phyloP scores from a whole-genome alignment of 495 filamentous ascomycete species.

The Aspergillus ellipticus region DNA sequence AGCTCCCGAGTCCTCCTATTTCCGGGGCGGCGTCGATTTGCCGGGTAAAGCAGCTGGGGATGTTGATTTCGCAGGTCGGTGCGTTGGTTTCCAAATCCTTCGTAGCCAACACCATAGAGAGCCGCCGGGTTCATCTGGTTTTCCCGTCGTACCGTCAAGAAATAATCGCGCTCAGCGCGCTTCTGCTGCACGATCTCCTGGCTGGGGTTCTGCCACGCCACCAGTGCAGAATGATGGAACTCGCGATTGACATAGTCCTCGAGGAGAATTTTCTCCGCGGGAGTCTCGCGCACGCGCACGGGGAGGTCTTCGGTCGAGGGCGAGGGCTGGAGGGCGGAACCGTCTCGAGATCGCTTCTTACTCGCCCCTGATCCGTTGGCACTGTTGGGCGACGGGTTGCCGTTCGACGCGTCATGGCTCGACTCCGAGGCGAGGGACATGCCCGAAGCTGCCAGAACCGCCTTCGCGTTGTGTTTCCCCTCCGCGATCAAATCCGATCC shows the following conservation, averaged over 20 bases:
- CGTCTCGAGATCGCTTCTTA: conserved; percentile 59
- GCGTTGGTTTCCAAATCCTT: conserved; percentile 80
- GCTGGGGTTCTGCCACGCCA: conserved; percentile 39
- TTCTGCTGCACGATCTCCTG: conserved; percentile 50
- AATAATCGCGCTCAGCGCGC: conserved; percentile 51
- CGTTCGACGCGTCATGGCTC: conserved; percentile 28
- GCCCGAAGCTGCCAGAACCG: conserved; percentile 51
- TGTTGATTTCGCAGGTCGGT: conserved; percentile 60
- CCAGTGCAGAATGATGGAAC: conserved; percentile 58
- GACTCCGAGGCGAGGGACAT: conserved; percentile 26
- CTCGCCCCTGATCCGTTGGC: conserved; percentile 44
- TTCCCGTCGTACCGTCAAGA: conserved; percentile 45
- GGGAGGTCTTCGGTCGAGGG: conserved; percentile 29
- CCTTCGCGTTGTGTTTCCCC: conserved; percentile 57
- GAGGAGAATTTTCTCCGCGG: conserved; percentile 56
- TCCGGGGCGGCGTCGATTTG: conserved; percentile 66
- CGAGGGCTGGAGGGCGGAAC: conserved; percentile 39
- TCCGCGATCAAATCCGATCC: conserved; percentile 45
- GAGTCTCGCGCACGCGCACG: conserved; percentile 36
- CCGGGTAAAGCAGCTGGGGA: conserved; percentile 70
- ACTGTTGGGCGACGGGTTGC: conserved; percentile 28
- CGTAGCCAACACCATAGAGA: conserved; percentile 78
- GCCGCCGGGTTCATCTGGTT: conserved; percentile 54
- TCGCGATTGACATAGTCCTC: conserved; percentile 79
- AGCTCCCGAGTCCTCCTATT: conserved; percentile 67